Conservation (phyloP, 495 filamentous ascomycete species). For the Bacidia gigantensis region DNA sequence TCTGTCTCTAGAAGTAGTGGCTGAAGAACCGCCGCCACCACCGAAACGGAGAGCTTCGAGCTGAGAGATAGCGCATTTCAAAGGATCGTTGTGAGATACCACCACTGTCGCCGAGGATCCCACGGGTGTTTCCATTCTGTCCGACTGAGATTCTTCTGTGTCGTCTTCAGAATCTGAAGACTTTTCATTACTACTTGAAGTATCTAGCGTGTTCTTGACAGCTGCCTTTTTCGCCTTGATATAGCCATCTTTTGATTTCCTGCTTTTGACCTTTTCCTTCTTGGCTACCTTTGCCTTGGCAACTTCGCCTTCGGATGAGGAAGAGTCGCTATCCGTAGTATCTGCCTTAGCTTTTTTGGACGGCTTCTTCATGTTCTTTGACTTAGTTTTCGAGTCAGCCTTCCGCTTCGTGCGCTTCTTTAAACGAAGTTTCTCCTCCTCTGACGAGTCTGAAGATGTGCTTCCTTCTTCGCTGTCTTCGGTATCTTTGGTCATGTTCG, state of each 20-base stretch:
- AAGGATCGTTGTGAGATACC: not conserved
- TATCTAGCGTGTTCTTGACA: too few relatives aligned
- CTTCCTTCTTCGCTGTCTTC: not conserved
- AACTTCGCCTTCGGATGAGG: not conserved
- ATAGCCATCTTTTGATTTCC: too few relatives aligned
- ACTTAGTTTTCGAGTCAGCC: not conserved
- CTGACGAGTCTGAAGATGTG: not conserved
- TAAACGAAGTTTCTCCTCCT: not conserved
- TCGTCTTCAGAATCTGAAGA: not conserved
- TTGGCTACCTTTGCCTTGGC: not conserved
- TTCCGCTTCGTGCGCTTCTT: not conserved
- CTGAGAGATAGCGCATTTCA: not conserved
- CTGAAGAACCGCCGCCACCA: not conserved
- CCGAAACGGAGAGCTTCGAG: not conserved
- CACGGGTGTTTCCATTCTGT: not conserved
- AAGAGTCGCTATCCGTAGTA: not conserved
- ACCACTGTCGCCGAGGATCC: not conserved
- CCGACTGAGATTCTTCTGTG: too few relatives aligned
- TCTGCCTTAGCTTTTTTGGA: not conserved
- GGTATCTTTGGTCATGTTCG: not conserved
- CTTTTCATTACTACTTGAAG: too few relatives aligned
- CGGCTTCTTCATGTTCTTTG: not conserved
- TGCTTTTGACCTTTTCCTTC: too few relatives aligned
- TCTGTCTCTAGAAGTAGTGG: not conserved
- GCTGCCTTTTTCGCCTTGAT: too few relatives aligned